Evolutionary conservation across 2,329 filamentous ascomycete species (phyloP).

Genomic region (Trichoderma brevicompactum): DNA sequence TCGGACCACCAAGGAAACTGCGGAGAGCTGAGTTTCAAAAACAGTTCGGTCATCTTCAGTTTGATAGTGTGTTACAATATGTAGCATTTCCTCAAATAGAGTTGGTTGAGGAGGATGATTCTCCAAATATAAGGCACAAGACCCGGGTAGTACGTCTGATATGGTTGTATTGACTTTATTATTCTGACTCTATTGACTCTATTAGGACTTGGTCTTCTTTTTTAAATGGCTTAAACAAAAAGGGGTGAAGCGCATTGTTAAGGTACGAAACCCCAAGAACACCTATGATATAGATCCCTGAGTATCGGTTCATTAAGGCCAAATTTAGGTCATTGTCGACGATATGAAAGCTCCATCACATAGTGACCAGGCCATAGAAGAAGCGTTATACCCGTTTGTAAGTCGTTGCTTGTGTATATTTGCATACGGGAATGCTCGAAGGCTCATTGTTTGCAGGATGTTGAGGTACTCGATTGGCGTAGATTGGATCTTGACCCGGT

Average conservation of each 20-base stretch:
- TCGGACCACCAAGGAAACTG: background rate
- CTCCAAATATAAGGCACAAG: background rate
- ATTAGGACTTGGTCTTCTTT: background rate
- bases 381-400: slow-evolving; percentile 7
- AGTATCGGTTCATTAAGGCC: background rate
- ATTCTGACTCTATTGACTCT: background rate
- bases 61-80: slow-evolving; percentile 5
- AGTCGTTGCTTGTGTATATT: background rate
- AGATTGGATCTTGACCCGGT: slow-evolving; percentile 17
- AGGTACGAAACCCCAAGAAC: background rate
- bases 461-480: slow-evolving; percentile 13
- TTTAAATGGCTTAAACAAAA: slow-evolving; percentile 11
- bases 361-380: slow-evolving; percentile 15
- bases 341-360: slow-evolving; percentile 6
- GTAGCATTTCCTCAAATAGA: slow-evolving; percentile 10
- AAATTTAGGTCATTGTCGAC: slow-evolving; percentile 5
- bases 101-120: background rate
- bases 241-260: slow-evolving; percentile 9
- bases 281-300: background rate
- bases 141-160: background rate
- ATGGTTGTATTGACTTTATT: background rate
- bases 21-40: background rate
- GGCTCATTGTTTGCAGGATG: background rate
- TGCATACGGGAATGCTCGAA: too few relatives aligned
- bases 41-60: background rate